A percentile compares a stretch with the other conserved stretches of the same genome.
Conservation (phyloP, 1,284 basidiomycete genomes). For the Sporisorium exsertum region DNA sequence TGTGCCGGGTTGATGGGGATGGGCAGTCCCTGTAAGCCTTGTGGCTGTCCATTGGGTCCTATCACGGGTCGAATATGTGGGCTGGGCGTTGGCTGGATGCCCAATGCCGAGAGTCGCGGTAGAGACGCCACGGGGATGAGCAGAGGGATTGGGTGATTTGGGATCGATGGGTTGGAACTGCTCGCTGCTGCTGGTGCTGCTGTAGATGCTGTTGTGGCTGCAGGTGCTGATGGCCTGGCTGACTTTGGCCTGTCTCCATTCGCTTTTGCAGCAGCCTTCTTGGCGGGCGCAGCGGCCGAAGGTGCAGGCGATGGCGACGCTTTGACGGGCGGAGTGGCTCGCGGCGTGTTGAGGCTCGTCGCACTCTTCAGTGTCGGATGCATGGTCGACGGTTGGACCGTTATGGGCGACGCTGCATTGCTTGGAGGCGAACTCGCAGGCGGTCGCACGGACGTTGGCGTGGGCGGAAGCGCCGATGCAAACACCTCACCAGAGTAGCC, state of each 20-base stretch:
- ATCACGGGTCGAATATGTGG: conserved; percentile 59
- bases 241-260: conserved; percentile 9
- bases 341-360: conserved; percentile 44
- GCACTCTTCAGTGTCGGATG: conserved; percentile 46
- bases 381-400: conserved; percentile 35
- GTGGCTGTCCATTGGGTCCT: conserved; percentile 39
- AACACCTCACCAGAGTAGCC: conserved; percentile 43
- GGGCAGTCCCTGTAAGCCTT: conserved; percentile 47
- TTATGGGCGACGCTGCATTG: conserved; percentile 9
- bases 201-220: conserved; percentile 13
- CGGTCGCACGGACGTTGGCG: conserved; percentile 20
- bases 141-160: conserved; percentile 64
- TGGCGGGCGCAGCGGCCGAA: conserved; percentile 2
- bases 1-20: conserved; percentile 59
- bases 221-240: conserved; percentile 7
- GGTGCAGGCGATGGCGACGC: conserved; percentile 28
- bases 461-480: conserved; percentile 33
- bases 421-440: conserved; percentile 15
- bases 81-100: conserved; percentile 60
- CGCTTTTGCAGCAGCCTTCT: conserved; percentile 18
- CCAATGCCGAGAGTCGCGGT: conserved; percentile 57
- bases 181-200: conserved; percentile 15
- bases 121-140: conserved; percentile 64
- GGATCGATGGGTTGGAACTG: conserved; percentile 46
- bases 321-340: conserved; percentile 23